Percentiles rank a stretch among this genome's conserved stretches.
Conservation (phyloP, 345 rosid species). For the Salix koriyanagi region DNA sequence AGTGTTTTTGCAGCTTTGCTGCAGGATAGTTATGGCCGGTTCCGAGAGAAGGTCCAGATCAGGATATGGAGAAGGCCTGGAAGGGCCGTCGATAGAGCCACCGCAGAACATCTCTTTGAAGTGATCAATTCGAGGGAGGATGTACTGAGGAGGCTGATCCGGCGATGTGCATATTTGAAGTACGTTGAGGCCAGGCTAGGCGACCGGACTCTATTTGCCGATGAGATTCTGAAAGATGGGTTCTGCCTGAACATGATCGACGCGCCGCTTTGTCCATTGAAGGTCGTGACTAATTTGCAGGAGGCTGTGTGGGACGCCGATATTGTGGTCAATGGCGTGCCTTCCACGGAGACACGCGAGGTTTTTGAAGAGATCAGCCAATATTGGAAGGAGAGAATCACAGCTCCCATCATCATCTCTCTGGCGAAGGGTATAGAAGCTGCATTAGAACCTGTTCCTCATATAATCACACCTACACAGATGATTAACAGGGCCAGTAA, state of each 20-base stretch:
- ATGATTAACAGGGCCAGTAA: conserved; percentile 90
- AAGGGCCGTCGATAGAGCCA: conserved; percentile 58
- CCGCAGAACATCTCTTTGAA: conserved; percentile 92
- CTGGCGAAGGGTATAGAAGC: conserved; percentile 93
- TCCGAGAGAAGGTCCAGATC: conserved; percentile 80
- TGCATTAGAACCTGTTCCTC: conserved; percentile 72
- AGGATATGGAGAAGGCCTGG: conserved; percentile 96
- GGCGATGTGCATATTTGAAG: conserved; percentile 91
- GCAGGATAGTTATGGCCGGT: conserved; percentile 78
- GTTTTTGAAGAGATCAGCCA: conserved; percentile 84
- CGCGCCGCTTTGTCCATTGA: conserved; percentile 84
- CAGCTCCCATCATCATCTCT: conserved; percentile 70
- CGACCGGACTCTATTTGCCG: conserved; percentile 74
- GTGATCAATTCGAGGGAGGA: conserved; percentile 95
- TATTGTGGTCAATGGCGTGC: conserved; percentile 87
- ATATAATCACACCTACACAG: conserved; percentile 84
- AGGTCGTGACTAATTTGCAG: conserved; percentile 90
- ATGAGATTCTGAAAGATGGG: conserved; percentile 94
- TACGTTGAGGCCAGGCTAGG: conserved; percentile 96
- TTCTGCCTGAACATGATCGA: conserved; percentile 96
- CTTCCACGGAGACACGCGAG: conserved; percentile 76
- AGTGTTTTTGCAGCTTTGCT: conserved; percentile 87
- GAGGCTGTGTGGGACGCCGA: conserved; percentile 99
- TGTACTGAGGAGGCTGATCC: conserved; percentile 80
- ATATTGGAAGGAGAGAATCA: conserved; percentile 88